These are phyloP conservation scores for Pseudozyma thailandica DNA, from an alignment of 1,284 basidiomycete genomes.

Conservation along the genomic window DNA sequence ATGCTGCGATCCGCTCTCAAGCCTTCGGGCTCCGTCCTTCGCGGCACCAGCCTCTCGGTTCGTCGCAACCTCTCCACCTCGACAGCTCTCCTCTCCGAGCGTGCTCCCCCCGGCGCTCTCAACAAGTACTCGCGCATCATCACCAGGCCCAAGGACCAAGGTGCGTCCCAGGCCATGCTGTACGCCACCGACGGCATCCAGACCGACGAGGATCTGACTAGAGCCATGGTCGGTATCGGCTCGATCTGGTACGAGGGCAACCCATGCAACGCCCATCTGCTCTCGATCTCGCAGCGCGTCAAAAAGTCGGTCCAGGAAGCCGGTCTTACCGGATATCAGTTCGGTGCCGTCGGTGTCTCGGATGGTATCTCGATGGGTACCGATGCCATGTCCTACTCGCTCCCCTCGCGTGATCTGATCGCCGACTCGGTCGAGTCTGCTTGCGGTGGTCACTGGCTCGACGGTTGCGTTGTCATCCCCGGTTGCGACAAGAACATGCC, in stretches of 20 bases:
- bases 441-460: conserved; percentile 67
- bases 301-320: conserved; percentile 59
- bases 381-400: conserved; percentile 66
- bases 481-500: conserved; percentile 69
- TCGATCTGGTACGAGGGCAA: conserved; percentile 67
- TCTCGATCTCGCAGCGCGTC: conserved; percentile 62
- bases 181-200: conserved; percentile 66
- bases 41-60: conserved; percentile 13
- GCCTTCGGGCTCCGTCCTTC: conserved; percentile 23
- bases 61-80: conserved; percentile 37
- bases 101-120: conserved; percentile 59
- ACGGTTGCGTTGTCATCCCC: conserved; percentile 64
- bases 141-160: conserved; percentile 67
- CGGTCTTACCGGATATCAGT: conserved; percentile 67
- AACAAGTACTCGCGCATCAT: conserved; percentile 64
- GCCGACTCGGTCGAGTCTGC: conserved; percentile 66
- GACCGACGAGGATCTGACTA: conserved; percentile 61
- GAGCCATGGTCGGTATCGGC: conserved; percentile 67
- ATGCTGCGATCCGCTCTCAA: conserved; percentile 39
- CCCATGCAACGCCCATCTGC: conserved; percentile 67
- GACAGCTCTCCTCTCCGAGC: conserved; percentile 15
- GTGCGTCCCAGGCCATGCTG: conserved; percentile 67
- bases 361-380: conserved; percentile 68
- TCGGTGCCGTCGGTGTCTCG: conserved; percentile 66
- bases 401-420: conserved; percentile 65